These are phyloP conservation scores for Suillus brevipes DNA, from an alignment of 768 basidiomycete genomes.

Conservation along the genomic window DNA sequence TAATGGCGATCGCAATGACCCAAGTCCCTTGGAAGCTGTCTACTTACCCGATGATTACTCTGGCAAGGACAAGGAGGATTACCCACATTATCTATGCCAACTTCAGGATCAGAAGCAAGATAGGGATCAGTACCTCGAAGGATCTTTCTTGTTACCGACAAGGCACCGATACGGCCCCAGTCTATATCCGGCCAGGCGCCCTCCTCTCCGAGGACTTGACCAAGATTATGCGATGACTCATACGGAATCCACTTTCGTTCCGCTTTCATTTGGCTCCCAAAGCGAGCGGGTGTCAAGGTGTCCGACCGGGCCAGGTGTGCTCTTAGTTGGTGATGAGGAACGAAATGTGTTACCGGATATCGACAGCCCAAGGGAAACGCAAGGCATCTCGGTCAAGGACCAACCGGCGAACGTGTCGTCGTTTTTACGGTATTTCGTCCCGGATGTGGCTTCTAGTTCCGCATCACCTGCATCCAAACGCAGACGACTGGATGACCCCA, in stretches of 20 bases:
- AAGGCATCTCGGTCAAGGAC: background rate
- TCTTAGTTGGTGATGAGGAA: background rate
- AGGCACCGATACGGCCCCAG: background rate
- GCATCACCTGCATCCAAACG: background rate
- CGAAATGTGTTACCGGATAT: background rate
- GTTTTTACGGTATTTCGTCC: background rate
- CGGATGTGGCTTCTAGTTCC: background rate
- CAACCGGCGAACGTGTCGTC: background rate
- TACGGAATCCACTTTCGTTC: background rate
- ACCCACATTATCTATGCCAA: background rate
- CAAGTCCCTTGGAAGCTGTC: background rate
- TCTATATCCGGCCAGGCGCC: background rate
- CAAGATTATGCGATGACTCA: background rate
- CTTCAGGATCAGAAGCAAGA: background rate
- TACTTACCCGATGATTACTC: slow-evolving; percentile 1
- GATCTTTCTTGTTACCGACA: background rate
- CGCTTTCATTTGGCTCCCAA: background rate
- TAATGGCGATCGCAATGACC: background rate
- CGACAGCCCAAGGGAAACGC: background rate
- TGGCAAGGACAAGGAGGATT: slow-evolving; percentile 18
- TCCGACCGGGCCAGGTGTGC: background rate
- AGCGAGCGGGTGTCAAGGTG: background rate
- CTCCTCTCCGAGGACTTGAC: background rate
- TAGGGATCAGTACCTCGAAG: background rate
- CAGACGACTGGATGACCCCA: background rate